Percentiles rank a stretch among this genome's conserved stretches.
Conservation (phyloP, 768 basidiomycete genomes). For the Auricularia auricula-judae region DNA sequence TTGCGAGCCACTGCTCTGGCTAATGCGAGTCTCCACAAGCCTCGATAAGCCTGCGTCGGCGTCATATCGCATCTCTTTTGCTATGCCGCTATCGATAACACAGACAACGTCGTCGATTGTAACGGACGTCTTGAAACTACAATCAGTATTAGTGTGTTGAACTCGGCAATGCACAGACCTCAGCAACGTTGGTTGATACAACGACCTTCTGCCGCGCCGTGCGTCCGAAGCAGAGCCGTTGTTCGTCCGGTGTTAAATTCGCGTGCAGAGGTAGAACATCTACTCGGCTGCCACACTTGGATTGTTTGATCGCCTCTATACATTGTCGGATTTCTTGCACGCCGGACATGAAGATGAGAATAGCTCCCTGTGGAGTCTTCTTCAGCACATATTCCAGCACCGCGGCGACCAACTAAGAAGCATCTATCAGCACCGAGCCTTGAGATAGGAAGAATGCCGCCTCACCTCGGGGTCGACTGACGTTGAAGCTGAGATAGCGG, state of each 20-base stretch:
- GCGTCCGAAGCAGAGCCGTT: slow-evolving; percentile 60
- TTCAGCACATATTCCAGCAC: slow-evolving; percentile 53
- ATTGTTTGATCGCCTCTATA: slow-evolving; percentile 43
- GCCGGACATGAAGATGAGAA: slow-evolving; percentile 86
- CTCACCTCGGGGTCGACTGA: slow-evolving; percentile 64
- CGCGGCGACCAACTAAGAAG: slow-evolving; percentile 47
- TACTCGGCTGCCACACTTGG: slow-evolving; percentile 24
- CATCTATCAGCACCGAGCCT: not conserved
- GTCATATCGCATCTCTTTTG: slow-evolving; percentile 72
- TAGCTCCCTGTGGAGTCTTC: slow-evolving; percentile 44
- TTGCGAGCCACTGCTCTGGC: slow-evolving; percentile 70
- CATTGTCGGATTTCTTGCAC: slow-evolving; percentile 79
- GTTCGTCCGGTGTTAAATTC: slow-evolving; percentile 77
- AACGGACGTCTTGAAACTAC: slow-evolving; percentile 58
- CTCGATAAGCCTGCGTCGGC: slow-evolving; percentile 59
- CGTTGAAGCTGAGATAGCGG: slow-evolving; percentile 47
- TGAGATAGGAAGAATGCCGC: not conserved
- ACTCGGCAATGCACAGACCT: slow-evolving; percentile 34
- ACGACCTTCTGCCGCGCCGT: slow-evolving; percentile 71
- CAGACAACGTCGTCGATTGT: slow-evolving; percentile 85
- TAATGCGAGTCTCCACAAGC: slow-evolving; percentile 71
- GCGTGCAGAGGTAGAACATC: slow-evolving; percentile 77
- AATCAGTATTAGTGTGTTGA: slow-evolving; percentile 2
- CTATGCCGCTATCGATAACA: slow-evolving; percentile 75
- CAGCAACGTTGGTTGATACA: slow-evolving; percentile 84